Conservation (phyloP, 495 filamentous ascomycete genomes). For the Penicillium subrubescens region DNA sequence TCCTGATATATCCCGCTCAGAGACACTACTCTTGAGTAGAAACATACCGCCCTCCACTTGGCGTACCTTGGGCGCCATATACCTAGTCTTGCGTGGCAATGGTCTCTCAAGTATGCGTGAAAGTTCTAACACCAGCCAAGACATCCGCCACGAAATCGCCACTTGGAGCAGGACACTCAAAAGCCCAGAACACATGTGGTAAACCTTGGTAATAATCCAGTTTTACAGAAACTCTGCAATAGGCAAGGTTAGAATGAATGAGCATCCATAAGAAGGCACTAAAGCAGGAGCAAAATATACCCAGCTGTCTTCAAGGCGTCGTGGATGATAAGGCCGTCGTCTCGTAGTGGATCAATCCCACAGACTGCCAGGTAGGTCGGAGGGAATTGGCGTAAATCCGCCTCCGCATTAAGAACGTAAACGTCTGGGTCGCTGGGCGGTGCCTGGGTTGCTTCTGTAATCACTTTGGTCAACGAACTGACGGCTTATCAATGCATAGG, state of each 20-base stretch:
- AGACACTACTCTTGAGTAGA: no score
- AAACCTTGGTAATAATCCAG: not conserved
- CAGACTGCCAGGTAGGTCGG: conserved; percentile 1
- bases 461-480: no score
- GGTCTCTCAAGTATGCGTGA: no score
- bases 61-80: no score
- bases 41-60: no score
- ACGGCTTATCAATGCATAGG: not conserved
- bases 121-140: not conserved
- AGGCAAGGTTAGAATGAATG: not conserved
- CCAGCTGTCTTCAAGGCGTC: not conserved
- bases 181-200: conserved; percentile 1
- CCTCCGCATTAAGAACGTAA: not conserved
- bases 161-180: not conserved
- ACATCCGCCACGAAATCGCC: not conserved
- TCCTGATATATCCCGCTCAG: no score
- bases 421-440: not conserved
- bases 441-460: not conserved
- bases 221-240: not conserved
- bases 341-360: conserved; percentile 1
- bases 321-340: not conserved
- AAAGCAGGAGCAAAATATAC: not conserved
- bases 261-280: not conserved
- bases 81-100: no score
- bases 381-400: not conserved